A percentile compares a stretch with the other conserved stretches of the same genome.
Conservation (phyloP, 805 yeast species). For the Ogataea methylovora region DNA sequence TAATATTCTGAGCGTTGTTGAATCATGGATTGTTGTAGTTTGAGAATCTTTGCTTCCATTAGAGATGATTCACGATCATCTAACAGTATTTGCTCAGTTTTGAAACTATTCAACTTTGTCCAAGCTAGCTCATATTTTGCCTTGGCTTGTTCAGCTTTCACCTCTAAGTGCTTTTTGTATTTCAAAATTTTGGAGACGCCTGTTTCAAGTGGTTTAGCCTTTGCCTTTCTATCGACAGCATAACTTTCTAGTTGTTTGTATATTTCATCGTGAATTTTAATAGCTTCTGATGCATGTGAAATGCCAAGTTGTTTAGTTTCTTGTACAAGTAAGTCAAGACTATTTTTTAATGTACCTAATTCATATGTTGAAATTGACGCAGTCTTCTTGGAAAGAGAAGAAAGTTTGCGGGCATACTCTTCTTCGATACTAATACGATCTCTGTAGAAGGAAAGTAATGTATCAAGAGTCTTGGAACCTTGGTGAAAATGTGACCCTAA, state of each 20-base stretch:
- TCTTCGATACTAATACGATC: constrained; percentile 61
- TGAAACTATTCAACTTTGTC: constrained; percentile 47
- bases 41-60: constrained; percentile 46
- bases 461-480: constrained; percentile 52
- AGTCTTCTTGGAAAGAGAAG: constrained; percentile 40
- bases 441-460: constrained; percentile 38
- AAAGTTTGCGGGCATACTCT: constrained; percentile 56
- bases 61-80: constrained; percentile 69
- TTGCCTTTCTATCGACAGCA: constrained; percentile 40
- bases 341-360: constrained; percentile 48
- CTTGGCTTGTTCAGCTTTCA: constrained; percentile 31
- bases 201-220: constrained; percentile 48
- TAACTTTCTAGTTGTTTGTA: constrained; percentile 48
- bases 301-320: constrained; percentile 56
- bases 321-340: constrained; percentile 48
- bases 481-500: constrained; percentile 51
- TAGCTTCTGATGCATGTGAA: constrained; percentile 45
- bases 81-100: constrained; percentile 57
- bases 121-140: constrained; percentile 51
- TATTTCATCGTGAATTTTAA: constrained; percentile 42
- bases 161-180: constrained; percentile 32
- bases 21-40: constrained; percentile 34
- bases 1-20: constrained; percentile 49
- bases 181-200: constrained; percentile 48
- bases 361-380: constrained; percentile 11